phyloP scores from a whole-genome alignment of 192 early-diverging fungal species.

The Mortierella claussenii region DNA sequence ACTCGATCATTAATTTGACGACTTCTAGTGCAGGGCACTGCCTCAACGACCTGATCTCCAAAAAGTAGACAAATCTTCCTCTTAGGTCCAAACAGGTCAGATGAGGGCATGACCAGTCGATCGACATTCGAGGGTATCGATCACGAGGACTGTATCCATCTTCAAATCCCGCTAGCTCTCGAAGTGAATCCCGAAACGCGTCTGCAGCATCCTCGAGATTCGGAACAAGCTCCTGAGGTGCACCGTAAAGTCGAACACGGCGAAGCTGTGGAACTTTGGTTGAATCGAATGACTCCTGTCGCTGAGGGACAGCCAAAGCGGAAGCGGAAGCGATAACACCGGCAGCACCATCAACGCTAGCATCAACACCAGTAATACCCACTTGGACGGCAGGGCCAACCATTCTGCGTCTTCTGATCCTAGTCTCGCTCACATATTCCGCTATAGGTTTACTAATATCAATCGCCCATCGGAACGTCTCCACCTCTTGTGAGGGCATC shows the following conservation, averaged over 20 bases:
- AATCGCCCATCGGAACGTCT: slow-evolving; percentile 33
- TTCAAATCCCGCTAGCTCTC: slow-evolving; percentile 25
- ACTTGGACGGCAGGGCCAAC: not conserved
- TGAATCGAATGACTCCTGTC: not conserved
- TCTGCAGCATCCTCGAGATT: slow-evolving; percentile 33
- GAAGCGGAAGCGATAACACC: not conserved
- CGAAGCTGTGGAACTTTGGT: slow-evolving; percentile 1
- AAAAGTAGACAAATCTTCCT: slow-evolving; percentile 29
- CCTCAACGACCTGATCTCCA: slow-evolving; percentile 12
- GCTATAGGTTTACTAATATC: slow-evolving; percentile 11
- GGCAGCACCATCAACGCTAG: not conserved
- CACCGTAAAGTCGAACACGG: slow-evolving; percentile 16
- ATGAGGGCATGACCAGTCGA: slow-evolving; percentile 12
- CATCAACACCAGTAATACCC: not conserved
- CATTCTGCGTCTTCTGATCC: not conserved
- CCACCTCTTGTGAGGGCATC: slow-evolving; percentile 5
- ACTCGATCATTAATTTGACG: slow-evolving; percentile 12
- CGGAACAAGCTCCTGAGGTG: slow-evolving; percentile 7
- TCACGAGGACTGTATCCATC: slow-evolving; percentile 18
- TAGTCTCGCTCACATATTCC: slow-evolving; percentile 1
- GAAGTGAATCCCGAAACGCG: slow-evolving; percentile 25
- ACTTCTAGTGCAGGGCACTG: slow-evolving; percentile 14
- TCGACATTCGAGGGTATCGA: slow-evolving; percentile 12
- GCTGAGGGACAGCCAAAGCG: not conserved
- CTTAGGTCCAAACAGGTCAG: slow-evolving; percentile 16